Conservation (phyloP, 2,329 filamentous ascomycete genomes). For the Pseudogymnoascus sp. region DNA sequence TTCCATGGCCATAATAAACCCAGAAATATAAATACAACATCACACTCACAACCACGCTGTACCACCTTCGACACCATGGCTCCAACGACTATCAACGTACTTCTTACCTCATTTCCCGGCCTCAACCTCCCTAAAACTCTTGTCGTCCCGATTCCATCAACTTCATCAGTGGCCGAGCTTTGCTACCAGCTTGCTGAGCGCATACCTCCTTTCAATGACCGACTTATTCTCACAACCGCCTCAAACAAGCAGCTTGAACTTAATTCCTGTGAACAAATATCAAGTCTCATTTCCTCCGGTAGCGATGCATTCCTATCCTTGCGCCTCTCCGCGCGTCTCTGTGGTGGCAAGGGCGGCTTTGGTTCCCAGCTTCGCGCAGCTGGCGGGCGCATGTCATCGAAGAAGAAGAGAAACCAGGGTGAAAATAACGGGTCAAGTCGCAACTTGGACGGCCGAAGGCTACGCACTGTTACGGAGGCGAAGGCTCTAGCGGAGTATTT, state of each 20-base stretch:
- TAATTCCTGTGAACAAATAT: conserved; percentile 47
- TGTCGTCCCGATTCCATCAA: conserved; percentile 60
- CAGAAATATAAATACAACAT: neutral
- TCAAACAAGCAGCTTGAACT: conserved; percentile 62
- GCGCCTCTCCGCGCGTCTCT: conserved; percentile 68
- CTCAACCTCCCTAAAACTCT: conserved; percentile 76
- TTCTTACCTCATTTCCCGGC: conserved; percentile 78
- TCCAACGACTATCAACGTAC: conserved; percentile 60
- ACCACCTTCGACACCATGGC: conserved; percentile 38
- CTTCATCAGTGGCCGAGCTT: conserved; percentile 60
- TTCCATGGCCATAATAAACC: neutral
- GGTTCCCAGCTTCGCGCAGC: conserved; percentile 94
- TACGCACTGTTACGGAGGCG: conserved; percentile 89
- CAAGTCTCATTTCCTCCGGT: conserved; percentile 48
- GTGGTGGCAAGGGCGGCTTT: conserved; percentile 95
- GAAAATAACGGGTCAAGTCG: conserved; percentile 86
- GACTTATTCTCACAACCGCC: conserved; percentile 73
- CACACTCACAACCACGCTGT: neutral
- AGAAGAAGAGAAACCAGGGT: conserved; percentile 70
- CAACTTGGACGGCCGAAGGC: conserved; percentile 81
- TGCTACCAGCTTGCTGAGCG: conserved; percentile 53
- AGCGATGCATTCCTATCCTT: conserved; percentile 70
- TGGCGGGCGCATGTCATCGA: conserved; percentile 95
- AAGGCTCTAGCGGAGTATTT: conserved; percentile 93
- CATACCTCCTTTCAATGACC: conserved; percentile 47